A percentile compares a stretch with the other conserved stretches of the same genome.
Evolutionary conservation across 495 filamentous ascomycete species (phyloP).

Genomic region (Thermochaetoides thermophila): DNA sequence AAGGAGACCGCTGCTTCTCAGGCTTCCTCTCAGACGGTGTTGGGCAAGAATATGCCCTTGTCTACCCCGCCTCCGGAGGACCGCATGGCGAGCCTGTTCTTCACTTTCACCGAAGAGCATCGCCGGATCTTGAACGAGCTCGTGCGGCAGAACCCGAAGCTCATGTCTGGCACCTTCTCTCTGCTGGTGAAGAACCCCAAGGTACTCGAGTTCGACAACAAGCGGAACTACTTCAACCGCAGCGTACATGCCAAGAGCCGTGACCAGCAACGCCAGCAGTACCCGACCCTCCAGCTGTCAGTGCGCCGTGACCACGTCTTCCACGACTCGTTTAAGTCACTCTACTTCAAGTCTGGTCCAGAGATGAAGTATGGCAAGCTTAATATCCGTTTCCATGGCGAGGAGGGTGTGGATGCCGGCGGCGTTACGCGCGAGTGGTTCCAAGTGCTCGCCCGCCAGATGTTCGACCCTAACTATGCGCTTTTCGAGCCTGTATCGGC

Average conservation of each 20-base stretch:
- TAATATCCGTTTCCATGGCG: slow-evolving; percentile 91
- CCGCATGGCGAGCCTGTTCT: slow-evolving; percentile 82
- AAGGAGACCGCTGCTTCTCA: slow-evolving; percentile 40
- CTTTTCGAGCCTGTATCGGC: slow-evolving; percentile 92
- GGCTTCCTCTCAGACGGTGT: slow-evolving; percentile 33
- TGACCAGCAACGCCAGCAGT: slow-evolving; percentile 40
- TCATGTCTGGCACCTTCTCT: slow-evolving; percentile 97
- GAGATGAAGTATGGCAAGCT: slow-evolving; percentile 98
- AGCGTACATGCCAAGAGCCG: slow-evolving; percentile 65
- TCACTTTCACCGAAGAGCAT: slow-evolving; percentile 96
- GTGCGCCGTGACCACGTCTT: slow-evolving; percentile 93
- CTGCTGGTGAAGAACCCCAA: slow-evolving; percentile 95
- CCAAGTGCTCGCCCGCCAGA: slow-evolving; percentile 89
- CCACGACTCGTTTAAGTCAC: slow-evolving; percentile 90
- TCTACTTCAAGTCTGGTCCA: slow-evolving; percentile 87
- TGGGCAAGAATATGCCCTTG: slow-evolving; percentile 53
- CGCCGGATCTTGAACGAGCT: slow-evolving; percentile 97
- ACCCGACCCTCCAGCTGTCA: slow-evolving; percentile 67
- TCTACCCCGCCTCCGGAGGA: slow-evolving; percentile 68
- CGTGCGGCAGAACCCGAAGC: slow-evolving; percentile 86
- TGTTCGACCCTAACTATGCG: slow-evolving; percentile 98
- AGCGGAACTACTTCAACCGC: slow-evolving; percentile 96
- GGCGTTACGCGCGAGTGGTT: slow-evolving; percentile 99
- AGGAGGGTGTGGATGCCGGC: slow-evolving; percentile 95
- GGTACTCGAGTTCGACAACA: slow-evolving; percentile 98